phyloP scores from a whole-genome alignment of 2,329 filamentous ascomycete genomes.

The Davidsoniella neocaledoniae region DNA sequence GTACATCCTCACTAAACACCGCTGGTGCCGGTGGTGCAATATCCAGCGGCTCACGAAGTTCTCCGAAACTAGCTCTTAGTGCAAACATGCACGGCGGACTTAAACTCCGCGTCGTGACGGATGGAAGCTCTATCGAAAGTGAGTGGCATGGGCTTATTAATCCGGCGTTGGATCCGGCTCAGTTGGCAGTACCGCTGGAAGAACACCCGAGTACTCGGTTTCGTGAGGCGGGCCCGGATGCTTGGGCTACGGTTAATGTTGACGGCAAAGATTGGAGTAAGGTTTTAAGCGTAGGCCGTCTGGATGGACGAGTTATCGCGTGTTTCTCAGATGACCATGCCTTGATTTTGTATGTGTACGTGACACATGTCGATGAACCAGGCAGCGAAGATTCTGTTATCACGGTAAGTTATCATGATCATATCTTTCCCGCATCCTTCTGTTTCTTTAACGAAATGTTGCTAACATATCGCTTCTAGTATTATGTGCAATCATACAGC shows the following conservation, averaged over 20 bases:
- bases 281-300: slow-evolving; percentile 78
- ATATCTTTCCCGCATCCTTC: not conserved
- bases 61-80: slow-evolving; percentile 63
- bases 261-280: slow-evolving; percentile 89
- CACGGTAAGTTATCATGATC: slow-evolving; percentile 39
- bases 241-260: slow-evolving; percentile 78
- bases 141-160: slow-evolving; percentile 77
- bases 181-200: slow-evolving; percentile 53
- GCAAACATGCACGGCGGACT: slow-evolving; percentile 92
- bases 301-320: slow-evolving; percentile 84
- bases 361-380: slow-evolving; percentile 52
- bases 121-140: slow-evolving; percentile 70
- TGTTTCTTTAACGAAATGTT: not conserved
- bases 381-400: slow-evolving; percentile 54
- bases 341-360: slow-evolving; percentile 67
- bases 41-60: slow-evolving; percentile 13
- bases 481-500: slow-evolving; percentile 29
- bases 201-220: slow-evolving; percentile 73
- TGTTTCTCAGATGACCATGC: slow-evolving; percentile 73
- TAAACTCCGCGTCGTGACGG: slow-evolving; percentile 62
- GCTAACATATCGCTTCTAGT: slow-evolving; percentile 17
- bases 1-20: not conserved
- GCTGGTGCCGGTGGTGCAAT: slow-evolving; percentile 15
- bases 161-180: slow-evolving; percentile 65
- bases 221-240: slow-evolving; percentile 57